phyloP scores from a whole-genome alignment of 305 asterid genomes.

The Solanum aculeatissimum region DNA sequence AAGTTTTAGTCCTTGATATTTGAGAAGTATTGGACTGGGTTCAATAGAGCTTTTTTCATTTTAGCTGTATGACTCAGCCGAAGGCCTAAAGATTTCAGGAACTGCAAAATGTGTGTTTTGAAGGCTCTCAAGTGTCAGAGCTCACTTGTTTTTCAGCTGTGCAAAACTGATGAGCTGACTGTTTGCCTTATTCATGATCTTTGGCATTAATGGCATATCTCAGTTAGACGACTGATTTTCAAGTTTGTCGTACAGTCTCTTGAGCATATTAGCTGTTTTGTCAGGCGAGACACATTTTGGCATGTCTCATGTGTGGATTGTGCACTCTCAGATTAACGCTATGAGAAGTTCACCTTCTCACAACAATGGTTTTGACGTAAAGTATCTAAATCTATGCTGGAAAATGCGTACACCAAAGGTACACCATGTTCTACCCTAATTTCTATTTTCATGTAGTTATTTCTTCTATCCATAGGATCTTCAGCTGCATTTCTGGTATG shows the following conservation, averaged over 20 bases:
- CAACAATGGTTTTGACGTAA: not conserved
- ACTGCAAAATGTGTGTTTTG: not conserved
- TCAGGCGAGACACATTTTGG: not conserved
- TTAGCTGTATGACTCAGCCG: not conserved
- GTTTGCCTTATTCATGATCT: not conserved
- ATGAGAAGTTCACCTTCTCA: not conserved
- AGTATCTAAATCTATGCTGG: not conserved
- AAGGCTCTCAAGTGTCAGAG: not conserved
- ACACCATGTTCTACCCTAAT: not conserved
- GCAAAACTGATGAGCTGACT: not conserved
- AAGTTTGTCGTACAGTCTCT: not conserved
- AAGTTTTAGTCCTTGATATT: not conserved
- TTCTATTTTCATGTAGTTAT: not conserved
- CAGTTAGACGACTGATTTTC: not conserved
- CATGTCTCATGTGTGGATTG: not conserved
- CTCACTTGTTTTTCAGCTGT: not conserved
- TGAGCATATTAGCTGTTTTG: not conserved
- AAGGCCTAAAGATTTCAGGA: not conserved
- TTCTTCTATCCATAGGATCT: not conserved
- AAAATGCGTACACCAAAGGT: not conserved
- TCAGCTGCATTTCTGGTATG: not conserved
- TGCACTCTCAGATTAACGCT: not conserved
- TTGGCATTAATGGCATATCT: not conserved
- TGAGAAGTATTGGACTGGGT: not conserved
- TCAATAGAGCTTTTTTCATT: not conserved